These are phyloP conservation scores for Pleurotus citrinopileatus DNA, from an alignment of 768 basidiomycete genomes.

Conservation along the genomic window DNA sequence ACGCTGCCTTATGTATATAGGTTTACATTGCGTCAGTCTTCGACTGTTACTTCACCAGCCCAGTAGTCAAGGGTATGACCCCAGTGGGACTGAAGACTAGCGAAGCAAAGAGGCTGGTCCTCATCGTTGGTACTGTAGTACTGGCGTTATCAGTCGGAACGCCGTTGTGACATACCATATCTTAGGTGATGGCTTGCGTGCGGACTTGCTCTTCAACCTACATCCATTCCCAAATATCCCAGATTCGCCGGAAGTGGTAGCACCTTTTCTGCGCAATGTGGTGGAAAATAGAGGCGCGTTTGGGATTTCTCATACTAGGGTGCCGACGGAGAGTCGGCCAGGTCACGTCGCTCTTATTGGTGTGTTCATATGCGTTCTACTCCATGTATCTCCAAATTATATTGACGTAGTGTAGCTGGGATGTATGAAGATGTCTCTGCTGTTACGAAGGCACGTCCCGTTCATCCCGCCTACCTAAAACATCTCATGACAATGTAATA, in stretches of 20 bases:
- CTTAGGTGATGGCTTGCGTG: conserved; percentile 78
- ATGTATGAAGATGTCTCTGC: conserved; percentile 93
- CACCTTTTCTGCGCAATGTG: conserved; percentile 73
- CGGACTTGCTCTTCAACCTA: conserved; percentile 70
- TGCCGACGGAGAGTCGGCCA: conserved; percentile 85
- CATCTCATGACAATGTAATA: conserved; percentile 23
- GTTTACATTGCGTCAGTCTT: conserved; percentile 40
- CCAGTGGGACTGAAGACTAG: conserved; percentile 42
- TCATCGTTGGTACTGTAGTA: conserved; percentile 62
- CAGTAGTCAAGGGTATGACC: conserved; percentile 77
- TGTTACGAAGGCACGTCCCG: conserved; percentile 65
- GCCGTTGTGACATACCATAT: conserved; percentile 2
- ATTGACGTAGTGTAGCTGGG: conserved; percentile 42
- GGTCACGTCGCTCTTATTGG: conserved; percentile 90
- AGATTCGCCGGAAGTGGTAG: conserved; percentile 54
- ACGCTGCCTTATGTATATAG: neutral
- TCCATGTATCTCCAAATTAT: neutral
- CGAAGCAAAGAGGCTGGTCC: conserved; percentile 70
- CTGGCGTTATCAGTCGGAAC: neutral
- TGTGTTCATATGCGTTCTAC: conserved; percentile 18
- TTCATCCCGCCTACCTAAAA: neutral
- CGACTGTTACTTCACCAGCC: conserved; percentile 87
- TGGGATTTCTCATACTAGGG: conserved; percentile 82
- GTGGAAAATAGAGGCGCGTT: conserved; percentile 67
- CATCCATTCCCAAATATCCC: conserved; percentile 57